These are phyloP conservation scores for Oryza australiensis DNA, from an alignment of 176 grass and related monocot genomes.

Conservation along the genomic window DNA sequence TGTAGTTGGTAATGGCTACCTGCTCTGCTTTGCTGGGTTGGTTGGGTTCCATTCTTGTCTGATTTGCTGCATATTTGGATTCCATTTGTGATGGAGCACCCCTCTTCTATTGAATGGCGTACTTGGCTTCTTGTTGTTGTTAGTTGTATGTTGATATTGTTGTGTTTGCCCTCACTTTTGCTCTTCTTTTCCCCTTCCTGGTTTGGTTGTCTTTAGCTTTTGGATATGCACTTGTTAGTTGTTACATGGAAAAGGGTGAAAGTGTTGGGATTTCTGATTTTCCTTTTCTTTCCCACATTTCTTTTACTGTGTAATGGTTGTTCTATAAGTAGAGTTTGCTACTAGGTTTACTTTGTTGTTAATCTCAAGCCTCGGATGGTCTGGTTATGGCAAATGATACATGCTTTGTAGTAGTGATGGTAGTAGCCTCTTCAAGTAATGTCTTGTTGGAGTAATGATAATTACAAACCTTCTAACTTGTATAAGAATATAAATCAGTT, in stretches of 20 bases:
- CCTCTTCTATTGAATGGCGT: background rate
- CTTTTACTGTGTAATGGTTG: background rate
- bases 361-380: background rate
- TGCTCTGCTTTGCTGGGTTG: background rate
- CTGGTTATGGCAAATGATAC: background rate
- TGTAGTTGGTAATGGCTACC: constrained; percentile 15
- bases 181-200: background rate
- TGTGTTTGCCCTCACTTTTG: background rate
- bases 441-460: background rate
- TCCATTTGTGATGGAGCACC: too few species aligned
- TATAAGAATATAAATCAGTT: background rate
- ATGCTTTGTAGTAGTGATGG: background rate
- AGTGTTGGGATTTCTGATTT: background rate
- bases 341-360: background rate
- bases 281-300: background rate
- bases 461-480: background rate
- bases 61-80: background rate
- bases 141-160: background rate
- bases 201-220: background rate
- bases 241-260: background rate
- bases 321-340: background rate
- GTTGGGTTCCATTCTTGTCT: background rate
- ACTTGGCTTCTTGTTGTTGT: background rate
- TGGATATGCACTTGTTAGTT: constrained; percentile 6
- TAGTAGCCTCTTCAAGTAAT: background rate